phyloP scores from a whole-genome alignment of 768 basidiomycete genomes.

The Termitomyces sp. region DNA sequence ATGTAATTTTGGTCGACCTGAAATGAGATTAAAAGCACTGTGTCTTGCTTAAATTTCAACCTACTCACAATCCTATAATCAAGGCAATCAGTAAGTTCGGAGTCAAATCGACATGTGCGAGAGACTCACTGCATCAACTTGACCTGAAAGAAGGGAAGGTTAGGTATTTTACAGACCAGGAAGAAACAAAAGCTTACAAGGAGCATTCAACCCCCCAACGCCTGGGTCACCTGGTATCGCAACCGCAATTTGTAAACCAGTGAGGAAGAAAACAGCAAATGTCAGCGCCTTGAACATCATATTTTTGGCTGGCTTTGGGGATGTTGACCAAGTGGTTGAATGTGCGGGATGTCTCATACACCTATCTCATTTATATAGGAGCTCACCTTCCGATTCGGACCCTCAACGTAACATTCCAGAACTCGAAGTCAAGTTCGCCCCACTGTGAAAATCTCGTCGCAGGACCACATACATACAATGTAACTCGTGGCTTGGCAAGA shows the following conservation, averaged over 20 bases:
- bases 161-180: background rate
- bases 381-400: background rate
- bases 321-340: background rate
- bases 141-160: background rate
- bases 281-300: background rate
- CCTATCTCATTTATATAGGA: background rate
- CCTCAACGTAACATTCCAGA: background rate
- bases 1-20: slow-evolving; percentile 1
- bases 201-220: background rate
- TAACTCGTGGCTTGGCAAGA: background rate
- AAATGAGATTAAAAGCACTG: background rate
- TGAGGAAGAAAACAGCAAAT: background rate
- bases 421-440: background rate
- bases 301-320: background rate
- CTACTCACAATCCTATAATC: slow-evolving; percentile 5
- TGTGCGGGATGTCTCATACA: background rate
- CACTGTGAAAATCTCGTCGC: background rate
- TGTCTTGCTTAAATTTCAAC: background rate
- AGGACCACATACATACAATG: background rate
- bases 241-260: background rate
- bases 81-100: background rate
- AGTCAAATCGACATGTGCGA: background rate
- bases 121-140: background rate
- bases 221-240: background rate
- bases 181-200: background rate